phyloP scores from a whole-genome alignment of 2,329 filamentous ascomycete genomes.

The Emydomyces testavorans region DNA sequence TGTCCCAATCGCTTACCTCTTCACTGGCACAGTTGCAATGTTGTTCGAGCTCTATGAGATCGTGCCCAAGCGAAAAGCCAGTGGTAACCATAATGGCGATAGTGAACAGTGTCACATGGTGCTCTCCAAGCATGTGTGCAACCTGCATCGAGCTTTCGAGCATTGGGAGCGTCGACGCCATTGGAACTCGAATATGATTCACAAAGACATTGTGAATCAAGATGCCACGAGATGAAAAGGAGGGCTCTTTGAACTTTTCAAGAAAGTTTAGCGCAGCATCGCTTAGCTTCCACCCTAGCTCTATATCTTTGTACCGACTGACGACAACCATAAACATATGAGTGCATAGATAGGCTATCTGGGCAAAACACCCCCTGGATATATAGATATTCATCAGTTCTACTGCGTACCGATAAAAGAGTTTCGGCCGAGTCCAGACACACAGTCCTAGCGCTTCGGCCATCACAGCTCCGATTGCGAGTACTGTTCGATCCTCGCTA shows the following conservation, averaged over 20 bases:
- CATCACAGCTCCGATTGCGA: conserved; percentile 44
- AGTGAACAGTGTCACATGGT: conserved; percentile 47
- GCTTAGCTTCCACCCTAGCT: conserved; percentile 44
- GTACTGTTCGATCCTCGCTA: conserved; percentile 33
- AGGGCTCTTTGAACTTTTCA: conserved; percentile 41
- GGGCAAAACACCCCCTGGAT: conserved; percentile 44
- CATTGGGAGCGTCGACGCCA: conserved; percentile 41
- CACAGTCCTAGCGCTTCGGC: conserved; percentile 47
- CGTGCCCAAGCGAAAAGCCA: conserved; percentile 46
- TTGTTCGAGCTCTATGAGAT: conserved; percentile 46
- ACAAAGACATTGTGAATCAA: conserved; percentile 50
- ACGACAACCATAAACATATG: conserved; percentile 47
- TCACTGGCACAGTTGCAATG: conserved; percentile 47
- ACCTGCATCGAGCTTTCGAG: conserved; percentile 47
- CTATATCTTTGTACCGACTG: conserved; percentile 47
- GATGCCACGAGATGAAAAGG: conserved; percentile 45
- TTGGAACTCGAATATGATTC: conserved; percentile 47
- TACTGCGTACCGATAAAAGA: conserved; percentile 50
- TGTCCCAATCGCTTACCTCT: conserved; percentile 46
- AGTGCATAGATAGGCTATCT: conserved; percentile 48
- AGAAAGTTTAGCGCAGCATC: conserved; percentile 44
- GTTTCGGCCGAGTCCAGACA: conserved; percentile 49
- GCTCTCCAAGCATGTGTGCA: conserved; percentile 47
- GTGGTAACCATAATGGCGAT: conserved; percentile 48
- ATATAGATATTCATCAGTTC: conserved; percentile 47